These are phyloP conservation scores for Lathyrus oleraceus DNA, from an alignment of 306 rosid genomes.

Conservation along the genomic window DNA sequence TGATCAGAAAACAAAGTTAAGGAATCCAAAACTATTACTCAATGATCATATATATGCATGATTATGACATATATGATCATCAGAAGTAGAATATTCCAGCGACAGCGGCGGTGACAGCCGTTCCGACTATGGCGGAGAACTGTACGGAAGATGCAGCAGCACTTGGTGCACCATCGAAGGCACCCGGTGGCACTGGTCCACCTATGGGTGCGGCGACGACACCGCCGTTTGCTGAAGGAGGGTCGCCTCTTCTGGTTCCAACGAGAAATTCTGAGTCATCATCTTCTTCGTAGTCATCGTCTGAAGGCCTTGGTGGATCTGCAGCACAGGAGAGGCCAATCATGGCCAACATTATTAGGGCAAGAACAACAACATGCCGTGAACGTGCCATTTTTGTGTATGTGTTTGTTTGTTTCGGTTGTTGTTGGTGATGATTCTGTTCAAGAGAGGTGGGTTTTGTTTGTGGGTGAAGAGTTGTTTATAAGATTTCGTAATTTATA, in stretches of 20 bases:
- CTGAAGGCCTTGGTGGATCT: neutral
- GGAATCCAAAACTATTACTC: neutral
- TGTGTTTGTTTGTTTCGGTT: neutral
- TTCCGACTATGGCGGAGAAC: conserved; percentile 39
- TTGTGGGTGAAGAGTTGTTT: neutral
- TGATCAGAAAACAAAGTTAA: neutral
- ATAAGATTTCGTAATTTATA: neutral
- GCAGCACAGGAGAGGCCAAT: conserved; percentile 31
- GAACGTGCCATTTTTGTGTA: conserved; percentile 56
- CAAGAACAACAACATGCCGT: conserved; percentile 39
- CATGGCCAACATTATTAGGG: conserved; percentile 48
- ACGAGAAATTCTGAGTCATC: neutral
- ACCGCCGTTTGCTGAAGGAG: conserved; percentile 10
- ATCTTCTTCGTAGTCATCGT: neutral
- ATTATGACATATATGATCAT: neutral
- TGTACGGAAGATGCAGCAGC: conserved; percentile 28
- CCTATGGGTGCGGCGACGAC: conserved; percentile 47
- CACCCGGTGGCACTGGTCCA: conserved; percentile 49
- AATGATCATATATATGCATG: neutral
- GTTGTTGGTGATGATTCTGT: neutral
- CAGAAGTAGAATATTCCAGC: conserved; percentile 40
- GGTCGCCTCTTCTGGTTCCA: neutral
- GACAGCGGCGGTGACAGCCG: conserved; percentile 15
- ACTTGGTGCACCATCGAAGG: neutral
- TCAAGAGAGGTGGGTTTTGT: neutral